A percentile compares a stretch with the other conserved stretches of the same genome.
Evolutionary conservation across 495 filamentous ascomycete genomes (phyloP).

Genomic region (Tuber magnatum): DNA sequence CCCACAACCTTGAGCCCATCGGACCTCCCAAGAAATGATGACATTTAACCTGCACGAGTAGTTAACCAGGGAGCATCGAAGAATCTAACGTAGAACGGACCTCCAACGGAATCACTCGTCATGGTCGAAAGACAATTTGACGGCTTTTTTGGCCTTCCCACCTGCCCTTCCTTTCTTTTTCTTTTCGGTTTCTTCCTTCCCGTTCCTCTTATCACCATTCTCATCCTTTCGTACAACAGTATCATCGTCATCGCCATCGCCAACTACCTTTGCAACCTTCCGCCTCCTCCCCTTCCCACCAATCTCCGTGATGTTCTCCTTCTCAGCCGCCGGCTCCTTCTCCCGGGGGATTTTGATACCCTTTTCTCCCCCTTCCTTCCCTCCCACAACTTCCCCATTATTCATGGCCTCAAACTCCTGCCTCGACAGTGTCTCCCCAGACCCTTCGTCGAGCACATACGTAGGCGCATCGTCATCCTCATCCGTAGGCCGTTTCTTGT

Average conservation of each 20-base stretch:
- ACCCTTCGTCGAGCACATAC: constrained; percentile 47
- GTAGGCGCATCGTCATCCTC: constrained; percentile 46
- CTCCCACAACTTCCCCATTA: constrained; percentile 18
- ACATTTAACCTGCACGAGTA: neutral
- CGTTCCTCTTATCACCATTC: neutral
- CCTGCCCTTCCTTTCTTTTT: constrained; percentile 23
- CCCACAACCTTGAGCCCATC: neutral
- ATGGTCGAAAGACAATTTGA: constrained; percentile 39
- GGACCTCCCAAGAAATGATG: neutral
- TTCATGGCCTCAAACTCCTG: constrained; percentile 45
- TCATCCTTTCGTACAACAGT: constrained; percentile 10
- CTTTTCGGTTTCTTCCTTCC: neutral
- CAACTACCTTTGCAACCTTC: constrained; percentile 34
- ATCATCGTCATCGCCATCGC: constrained; percentile 28
- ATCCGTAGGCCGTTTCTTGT: constrained; percentile 39
- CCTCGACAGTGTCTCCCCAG: constrained; percentile 43
- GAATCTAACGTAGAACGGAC: neutral
- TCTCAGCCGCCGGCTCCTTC: constrained; percentile 5
- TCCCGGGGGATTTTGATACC: constrained; percentile 1
- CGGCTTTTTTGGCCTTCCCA: constrained; percentile 26
- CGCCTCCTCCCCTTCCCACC: constrained; percentile 35
- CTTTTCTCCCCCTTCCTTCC: constrained; percentile 2
- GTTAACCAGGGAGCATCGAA: neutral
- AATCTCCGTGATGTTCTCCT: constrained; percentile 23
- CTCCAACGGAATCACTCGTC: constrained; percentile 16